These are phyloP conservation scores for Phytophthora lateralis DNA, from an alignment of 352 stramenopile genomes.

Conservation along the genomic window DNA sequence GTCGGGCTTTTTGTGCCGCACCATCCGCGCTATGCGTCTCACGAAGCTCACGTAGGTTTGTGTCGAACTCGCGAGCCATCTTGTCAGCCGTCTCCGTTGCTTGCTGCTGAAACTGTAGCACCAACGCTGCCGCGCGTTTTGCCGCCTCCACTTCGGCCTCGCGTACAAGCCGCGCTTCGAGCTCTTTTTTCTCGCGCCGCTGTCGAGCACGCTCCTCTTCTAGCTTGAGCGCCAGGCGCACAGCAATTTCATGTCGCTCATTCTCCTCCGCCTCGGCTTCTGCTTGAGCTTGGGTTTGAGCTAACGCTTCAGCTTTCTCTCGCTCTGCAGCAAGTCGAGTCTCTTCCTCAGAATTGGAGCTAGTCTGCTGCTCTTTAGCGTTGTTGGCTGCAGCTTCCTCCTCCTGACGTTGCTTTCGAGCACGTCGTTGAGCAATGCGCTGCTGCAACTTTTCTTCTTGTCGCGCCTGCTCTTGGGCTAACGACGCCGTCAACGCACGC, in stretches of 20 bases:
- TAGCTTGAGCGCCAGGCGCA: conserved; percentile 40
- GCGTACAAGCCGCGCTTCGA: conserved; percentile 43
- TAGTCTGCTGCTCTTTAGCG: conserved; percentile 11
- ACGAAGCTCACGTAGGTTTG: conserved; percentile 60
- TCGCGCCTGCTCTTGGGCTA: conserved; percentile 58
- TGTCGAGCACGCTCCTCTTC: conserved; percentile 66
- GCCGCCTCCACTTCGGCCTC: conserved; percentile 52
- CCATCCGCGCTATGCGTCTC: conserved; percentile 65
- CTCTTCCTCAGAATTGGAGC: conserved; percentile 18
- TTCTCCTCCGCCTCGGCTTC: conserved; percentile 41
- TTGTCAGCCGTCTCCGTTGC: conserved; percentile 61
- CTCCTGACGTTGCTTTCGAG: conserved; percentile 51
- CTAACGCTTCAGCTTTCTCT: conserved; percentile 25
- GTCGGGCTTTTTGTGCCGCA: conserved; percentile 65
- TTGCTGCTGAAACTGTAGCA: conserved; percentile 40
- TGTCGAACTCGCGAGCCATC: conserved; percentile 66
- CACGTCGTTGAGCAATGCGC: conserved; percentile 56
- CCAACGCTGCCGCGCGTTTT: conserved; percentile 23
- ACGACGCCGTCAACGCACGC: conserved; percentile 41
- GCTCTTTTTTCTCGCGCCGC: conserved; percentile 47
- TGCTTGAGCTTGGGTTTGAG: conserved; percentile 29
- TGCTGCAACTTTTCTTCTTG: conserved; percentile 75
- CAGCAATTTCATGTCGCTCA: conserved; percentile 34
- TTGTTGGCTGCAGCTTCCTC: conserved; percentile 31
- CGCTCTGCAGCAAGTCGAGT: conserved; percentile 17